phyloP scores from a whole-genome alignment of 1,284 basidiomycete species.

The Phellinidium pouzarii region DNA sequence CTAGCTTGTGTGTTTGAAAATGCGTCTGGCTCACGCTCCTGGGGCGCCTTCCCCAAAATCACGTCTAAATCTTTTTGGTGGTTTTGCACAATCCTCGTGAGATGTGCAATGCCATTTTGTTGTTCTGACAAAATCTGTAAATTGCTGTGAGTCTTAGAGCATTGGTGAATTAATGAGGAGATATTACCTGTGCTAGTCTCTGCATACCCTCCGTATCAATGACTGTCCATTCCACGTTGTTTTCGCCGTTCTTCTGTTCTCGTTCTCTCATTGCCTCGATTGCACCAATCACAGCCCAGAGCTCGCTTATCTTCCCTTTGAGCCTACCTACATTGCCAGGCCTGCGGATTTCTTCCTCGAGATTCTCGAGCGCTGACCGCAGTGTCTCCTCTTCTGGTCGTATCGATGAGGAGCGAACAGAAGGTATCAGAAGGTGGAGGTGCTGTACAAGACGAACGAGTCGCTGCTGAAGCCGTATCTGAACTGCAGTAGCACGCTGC shows the following conservation, averaged over 20 bases:
- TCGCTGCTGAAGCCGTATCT: constrained; percentile 70
- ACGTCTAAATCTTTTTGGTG: constrained; percentile 66
- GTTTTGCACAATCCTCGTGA: constrained; percentile 68
- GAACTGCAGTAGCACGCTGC: constrained; percentile 55
- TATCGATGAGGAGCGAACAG: constrained; percentile 70
- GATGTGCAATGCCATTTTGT: constrained; percentile 73
- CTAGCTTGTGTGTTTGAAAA: constrained; percentile 16
- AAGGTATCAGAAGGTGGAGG: constrained; percentile 74
- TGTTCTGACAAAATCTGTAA: constrained; percentile 69
- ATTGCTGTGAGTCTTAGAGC: not conserved
- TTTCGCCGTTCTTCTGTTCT: constrained; percentile 35
- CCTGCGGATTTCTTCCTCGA: constrained; percentile 66
- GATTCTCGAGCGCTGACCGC: constrained; percentile 60
- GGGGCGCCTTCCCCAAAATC: constrained; percentile 48
- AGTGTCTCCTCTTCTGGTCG: constrained; percentile 78
- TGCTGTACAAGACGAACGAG: constrained; percentile 70
- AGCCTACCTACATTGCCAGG: constrained; percentile 55
- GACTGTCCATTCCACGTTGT: constrained; percentile 66
- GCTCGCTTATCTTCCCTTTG: constrained; percentile 70
- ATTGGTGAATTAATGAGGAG: constrained; percentile 5
- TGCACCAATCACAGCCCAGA: constrained; percentile 84
- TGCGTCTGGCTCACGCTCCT: constrained; percentile 28
- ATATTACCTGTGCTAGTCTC: constrained; percentile 65
- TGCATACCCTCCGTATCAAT: constrained; percentile 79
- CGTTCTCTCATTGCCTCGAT: constrained; percentile 57